Evolutionary conservation across 345 rosid species (phyloP), one percentile per base, ranked within the genome.

Genomic region (Populus simonii): DNA sequence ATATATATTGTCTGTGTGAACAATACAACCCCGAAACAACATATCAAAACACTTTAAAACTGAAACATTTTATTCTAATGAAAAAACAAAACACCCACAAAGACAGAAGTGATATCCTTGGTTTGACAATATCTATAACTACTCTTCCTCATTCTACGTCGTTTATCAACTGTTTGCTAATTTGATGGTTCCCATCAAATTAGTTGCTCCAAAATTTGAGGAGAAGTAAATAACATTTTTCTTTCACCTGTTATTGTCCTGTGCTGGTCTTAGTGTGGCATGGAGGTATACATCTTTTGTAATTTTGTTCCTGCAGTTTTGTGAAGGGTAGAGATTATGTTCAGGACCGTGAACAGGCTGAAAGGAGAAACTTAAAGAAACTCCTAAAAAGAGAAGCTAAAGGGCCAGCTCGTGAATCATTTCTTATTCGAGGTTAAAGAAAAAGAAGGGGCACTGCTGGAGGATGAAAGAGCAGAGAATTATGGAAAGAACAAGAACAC

Each of bases 301-400:
- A 39, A 8, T 80, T 15, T 75, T 76, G 53, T 85, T 80, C 45
- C 33, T 89, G 91, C 93, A 96, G 98, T 89, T 96, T 84, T 84
- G 91, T 81, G 17, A 90, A 86, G 88, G 95, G 93, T 49, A 91
- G 94, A 83, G 98, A 96, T 85, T 93, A 93, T 25, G 99, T 93
- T 85, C 99, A 97, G 57, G 99, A 96, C 74, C 89, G 94, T 15
- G 86, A 88, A 47, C 83, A 93, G 69, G 93, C 86, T 0, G 99
- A 96, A 72, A 66, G 63, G 22, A 92, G 84, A 76, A 96, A 92
- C 86, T 68, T 91, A 84, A 85, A 87, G 87, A 93, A 82, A 74
- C 87, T 77, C 1, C 38, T 91, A 10, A 90, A 85, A 45, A 71
- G 81, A 6, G 99, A 90, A 85, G 89, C 88, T 4, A 89, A 88